A percentile compares a stretch with the other conserved stretches of the same genome.
Conservation (phyloP, 2,329 filamentous ascomycete species). For the Talaromyces sp. region DNA sequence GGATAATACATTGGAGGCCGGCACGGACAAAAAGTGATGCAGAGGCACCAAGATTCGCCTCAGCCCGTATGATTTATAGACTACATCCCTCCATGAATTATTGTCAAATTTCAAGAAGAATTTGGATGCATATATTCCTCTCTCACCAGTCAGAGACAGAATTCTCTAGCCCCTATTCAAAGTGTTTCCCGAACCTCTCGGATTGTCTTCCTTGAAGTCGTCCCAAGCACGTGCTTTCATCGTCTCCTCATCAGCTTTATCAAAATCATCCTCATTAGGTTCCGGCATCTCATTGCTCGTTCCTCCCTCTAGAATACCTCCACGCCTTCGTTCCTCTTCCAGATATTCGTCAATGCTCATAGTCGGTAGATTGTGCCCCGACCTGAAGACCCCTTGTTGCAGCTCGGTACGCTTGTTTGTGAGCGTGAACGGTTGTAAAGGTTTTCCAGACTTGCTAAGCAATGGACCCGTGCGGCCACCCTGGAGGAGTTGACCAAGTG, state of each 20-base stretch:
- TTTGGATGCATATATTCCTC: not conserved
- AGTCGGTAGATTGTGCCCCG: constrained; percentile 89
- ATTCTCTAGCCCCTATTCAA: constrained; percentile 43
- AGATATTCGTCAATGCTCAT: constrained; percentile 98
- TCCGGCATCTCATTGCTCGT: constrained; percentile 65
- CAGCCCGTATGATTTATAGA: not conserved
- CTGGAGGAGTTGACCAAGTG: constrained; percentile 50
- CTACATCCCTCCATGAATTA: not conserved
- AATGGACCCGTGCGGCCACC: constrained; percentile 62
- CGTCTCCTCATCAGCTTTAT: constrained; percentile 83
- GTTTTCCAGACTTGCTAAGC: constrained; percentile 73
- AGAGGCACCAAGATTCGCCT: not conserved
- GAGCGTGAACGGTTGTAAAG: constrained; percentile 85
- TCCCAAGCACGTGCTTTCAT: constrained; percentile 95
- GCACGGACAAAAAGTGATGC: not conserved
- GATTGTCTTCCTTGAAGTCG: constrained; percentile 86
- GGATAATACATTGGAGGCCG: constrained; percentile 1
- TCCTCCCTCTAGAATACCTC: constrained; percentile 87
- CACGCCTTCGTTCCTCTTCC: constrained; percentile 78
- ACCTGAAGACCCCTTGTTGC: constrained; percentile 75
- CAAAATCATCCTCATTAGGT: constrained; percentile 83
- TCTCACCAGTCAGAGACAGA: not conserved
- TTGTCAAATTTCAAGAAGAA: not conserved
- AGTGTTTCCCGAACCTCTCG: constrained; percentile 57
- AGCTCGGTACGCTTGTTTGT: constrained; percentile 72